A percentile compares a stretch with the other conserved stretches of the same genome.
Evolutionary conservation across 176 grass and related monocot species (phyloP).

Genomic region (Coix lacrymajobi): DNA sequence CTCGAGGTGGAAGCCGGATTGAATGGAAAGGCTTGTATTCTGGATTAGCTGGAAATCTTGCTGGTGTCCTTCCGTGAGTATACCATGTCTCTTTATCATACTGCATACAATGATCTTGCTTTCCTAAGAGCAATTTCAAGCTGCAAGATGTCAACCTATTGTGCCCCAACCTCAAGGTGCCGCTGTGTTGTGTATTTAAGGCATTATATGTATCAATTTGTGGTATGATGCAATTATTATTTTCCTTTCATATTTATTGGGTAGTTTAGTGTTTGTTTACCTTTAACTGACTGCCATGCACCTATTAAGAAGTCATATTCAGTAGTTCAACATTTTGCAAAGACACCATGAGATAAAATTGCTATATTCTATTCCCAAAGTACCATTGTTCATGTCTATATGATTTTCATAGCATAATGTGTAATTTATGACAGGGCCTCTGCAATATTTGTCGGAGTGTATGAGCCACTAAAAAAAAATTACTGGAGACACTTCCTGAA

Average conservation of each 20-base stretch:
- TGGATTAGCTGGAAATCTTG: constrained; percentile 81
- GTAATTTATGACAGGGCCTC: constrained; percentile 54
- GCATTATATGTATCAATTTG: neutral
- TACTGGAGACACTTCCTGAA: constrained; percentile 68
- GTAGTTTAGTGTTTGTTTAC: neutral
- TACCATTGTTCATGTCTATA: neutral
- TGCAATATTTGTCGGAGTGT: constrained; percentile 94
- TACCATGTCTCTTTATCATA: neutral
- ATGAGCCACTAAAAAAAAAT: constrained; percentile 87
- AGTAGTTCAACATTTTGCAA: neutral
- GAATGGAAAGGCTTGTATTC: constrained; percentile 86
- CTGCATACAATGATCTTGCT: neutral
- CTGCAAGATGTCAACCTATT: neutral
- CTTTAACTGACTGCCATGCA: neutral
- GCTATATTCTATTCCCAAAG: neutral
- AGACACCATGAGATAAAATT: neutral
- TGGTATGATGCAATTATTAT: neutral
- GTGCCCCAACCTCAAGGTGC: neutral
- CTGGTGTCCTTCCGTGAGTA: constrained; percentile 86
- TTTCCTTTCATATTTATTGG: neutral
- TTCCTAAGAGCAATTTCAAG: neutral
- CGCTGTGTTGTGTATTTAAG: neutral
- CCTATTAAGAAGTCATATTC: neutral
- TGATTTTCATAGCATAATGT: neutral
- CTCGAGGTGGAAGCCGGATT: constrained; percentile 70